phyloP scores from a whole-genome alignment of 1,139 yeast genomes.

The Sugiyamaella pinicola region DNA sequence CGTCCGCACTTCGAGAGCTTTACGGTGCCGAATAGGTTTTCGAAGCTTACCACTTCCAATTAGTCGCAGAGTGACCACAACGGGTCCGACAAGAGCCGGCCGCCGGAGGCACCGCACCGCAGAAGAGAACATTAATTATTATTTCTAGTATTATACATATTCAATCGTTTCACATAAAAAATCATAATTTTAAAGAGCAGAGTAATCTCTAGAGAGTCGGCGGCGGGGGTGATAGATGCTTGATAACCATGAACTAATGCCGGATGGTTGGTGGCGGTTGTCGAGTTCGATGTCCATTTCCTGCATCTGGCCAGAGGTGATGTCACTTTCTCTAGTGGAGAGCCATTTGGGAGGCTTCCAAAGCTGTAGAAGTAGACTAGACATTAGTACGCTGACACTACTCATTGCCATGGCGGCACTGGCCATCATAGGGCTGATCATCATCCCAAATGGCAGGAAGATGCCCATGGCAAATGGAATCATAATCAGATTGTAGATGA shows the following conservation, averaged over 20 bases:
- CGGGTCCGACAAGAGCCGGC: background rate
- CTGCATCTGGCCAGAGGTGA: constrained; percentile 6
- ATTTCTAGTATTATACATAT: background rate
- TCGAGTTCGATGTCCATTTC: constrained; percentile 15
- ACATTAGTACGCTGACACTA: constrained; percentile 83
- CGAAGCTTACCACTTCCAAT: too few relatives aligned
- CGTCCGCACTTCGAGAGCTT: too few relatives aligned
- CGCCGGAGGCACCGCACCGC: background rate
- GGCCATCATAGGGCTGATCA: constrained; percentile 91
- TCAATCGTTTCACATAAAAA: constrained; percentile 1
- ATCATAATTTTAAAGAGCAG: constrained; percentile 8
- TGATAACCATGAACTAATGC: constrained; percentile 1
- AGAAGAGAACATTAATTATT: background rate
- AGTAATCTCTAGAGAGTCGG: constrained; percentile 4
- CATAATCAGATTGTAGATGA: constrained; percentile 81
- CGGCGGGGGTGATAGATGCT: background rate
- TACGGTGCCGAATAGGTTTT: background rate
- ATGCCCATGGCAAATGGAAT: constrained; percentile 96
- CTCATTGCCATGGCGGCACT: constrained; percentile 88
- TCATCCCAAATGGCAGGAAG: constrained; percentile 73
- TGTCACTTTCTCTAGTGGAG: constrained; percentile 2
- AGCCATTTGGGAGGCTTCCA: constrained; percentile 44
- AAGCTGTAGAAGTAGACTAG: constrained; percentile 62
- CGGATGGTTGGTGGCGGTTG: background rate
- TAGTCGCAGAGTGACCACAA: background rate